A percentile compares a stretch with the other conserved stretches of the same genome.
phyloP scores from a whole-genome alignment of 176 grass and related monocot species.

The Triticum urartu region DNA sequence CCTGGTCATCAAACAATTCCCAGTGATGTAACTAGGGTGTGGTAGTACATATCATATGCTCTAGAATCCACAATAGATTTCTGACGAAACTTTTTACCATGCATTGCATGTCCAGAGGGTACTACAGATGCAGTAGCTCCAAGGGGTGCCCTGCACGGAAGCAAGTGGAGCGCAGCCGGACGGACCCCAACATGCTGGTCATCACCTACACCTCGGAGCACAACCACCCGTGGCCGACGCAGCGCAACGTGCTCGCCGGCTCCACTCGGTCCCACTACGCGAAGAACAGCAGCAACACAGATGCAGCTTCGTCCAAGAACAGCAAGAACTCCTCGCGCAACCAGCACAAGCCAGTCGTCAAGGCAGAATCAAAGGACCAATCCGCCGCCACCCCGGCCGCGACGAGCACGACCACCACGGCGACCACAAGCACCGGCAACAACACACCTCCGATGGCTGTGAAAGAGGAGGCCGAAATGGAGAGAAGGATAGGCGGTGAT shows the following conservation, averaged over 20 bases:
- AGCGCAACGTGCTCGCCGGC: constrained; percentile 93
- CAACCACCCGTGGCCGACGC: constrained; percentile 98
- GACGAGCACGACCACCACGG: neutral
- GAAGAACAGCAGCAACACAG: constrained; percentile 51
- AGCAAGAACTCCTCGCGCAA: constrained; percentile 32
- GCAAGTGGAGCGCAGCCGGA: constrained; percentile 95
- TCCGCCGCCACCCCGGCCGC: neutral
- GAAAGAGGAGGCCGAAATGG: constrained; percentile 57
- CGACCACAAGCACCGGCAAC: constrained; percentile 17
- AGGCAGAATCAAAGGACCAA: neutral
- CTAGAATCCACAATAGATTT: neutral
- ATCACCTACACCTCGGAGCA: constrained; percentile 99
- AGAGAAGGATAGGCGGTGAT: constrained; percentile 36
- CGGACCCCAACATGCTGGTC: constrained; percentile 88
- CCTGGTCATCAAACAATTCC: neutral
- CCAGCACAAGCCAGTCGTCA: constrained; percentile 3
- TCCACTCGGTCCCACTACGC: constrained; percentile 68
- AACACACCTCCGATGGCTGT: constrained; percentile 19
- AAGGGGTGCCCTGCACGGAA: constrained; percentile 97
- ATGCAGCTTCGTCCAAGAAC: constrained; percentile 44
- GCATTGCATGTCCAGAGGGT: constrained; percentile 53
- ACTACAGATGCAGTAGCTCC: constrained; percentile 98
- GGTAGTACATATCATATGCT: neutral
- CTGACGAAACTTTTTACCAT: neutral
- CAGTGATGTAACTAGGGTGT: neutral